Evolutionary conservation across 768 basidiomycete species (phyloP), one percentile per base, ranked within the genome.

Genomic region (Amyloporia xantha): DNA sequence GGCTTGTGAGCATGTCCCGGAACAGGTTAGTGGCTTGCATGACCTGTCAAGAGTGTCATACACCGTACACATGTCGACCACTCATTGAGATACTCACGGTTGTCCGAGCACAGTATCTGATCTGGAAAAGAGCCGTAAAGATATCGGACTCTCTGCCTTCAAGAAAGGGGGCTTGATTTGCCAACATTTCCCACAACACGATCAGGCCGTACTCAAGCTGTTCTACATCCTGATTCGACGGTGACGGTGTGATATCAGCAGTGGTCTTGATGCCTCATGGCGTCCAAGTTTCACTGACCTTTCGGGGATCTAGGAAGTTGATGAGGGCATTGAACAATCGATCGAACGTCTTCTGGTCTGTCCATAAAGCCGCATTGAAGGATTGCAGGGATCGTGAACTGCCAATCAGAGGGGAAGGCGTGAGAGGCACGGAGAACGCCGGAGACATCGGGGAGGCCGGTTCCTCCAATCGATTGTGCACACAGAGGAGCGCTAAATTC

Each of bases 1-100:
- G 81, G 9, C 73, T 68, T 20, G 85, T 78, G 28, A 92, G 71
- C 15, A 75, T 74, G 62, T 92, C 88, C 36, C 90, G 84, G 53
- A 92, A 83, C 1, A 82, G 79, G 57, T 79, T 88, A 11, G 89
- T 90, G 4, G 86, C 90, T 62, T 91, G 87, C 46, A 90, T 71
- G 33, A 92, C 81, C 90, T 92, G 50, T 17, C 47, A 44, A 2
- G 21, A 19, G 11, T 45, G 30, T 33, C 30, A 33, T 33, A 3
- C 5, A 23, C 21, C 9, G 25, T n/a, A 12, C 45, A 37, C 28
- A 45, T n/a, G 45, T 36, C 28, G 10, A 19, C 44, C 23, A 24
- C n/a, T n/a, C n/a, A n/a, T n/a, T n/a, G n/a, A 28, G 36, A 24
- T 2, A 70, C 83, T 53, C 57, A 92, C 91, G 51, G 79, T 82